phyloP scores from a whole-genome alignment of 1,284 basidiomycete genomes.

The Pseudozyma hubeiensis region DNA sequence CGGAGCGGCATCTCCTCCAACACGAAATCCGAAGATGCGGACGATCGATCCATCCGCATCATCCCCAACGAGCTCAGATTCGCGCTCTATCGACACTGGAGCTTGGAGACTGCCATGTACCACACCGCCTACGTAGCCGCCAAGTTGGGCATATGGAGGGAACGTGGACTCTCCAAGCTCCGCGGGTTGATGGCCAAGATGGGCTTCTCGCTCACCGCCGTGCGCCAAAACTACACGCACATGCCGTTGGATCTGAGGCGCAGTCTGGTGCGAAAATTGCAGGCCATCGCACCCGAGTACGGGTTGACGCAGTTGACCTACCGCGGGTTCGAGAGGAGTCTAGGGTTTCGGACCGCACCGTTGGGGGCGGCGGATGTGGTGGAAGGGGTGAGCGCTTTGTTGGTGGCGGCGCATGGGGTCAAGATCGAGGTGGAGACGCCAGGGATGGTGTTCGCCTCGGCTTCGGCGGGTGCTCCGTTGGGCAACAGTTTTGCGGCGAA shows the following conservation, averaged over 20 bases:
- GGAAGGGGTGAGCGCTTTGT: constrained; percentile 85
- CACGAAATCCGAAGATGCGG: constrained; percentile 50
- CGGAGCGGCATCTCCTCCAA: constrained; percentile 20
- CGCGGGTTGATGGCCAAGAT: constrained; percentile 96
- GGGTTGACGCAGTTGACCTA: constrained; percentile 94
- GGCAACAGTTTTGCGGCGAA: constrained; percentile 31
- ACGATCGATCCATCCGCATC: constrained; percentile 61
- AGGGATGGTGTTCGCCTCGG: constrained; percentile 50
- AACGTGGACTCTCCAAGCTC: constrained; percentile 86
- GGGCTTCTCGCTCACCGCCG: constrained; percentile 94
- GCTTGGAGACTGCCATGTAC: constrained; percentile 95
- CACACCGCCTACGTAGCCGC: constrained; percentile 96
- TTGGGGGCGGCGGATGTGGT: constrained; percentile 93
- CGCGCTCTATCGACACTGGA: constrained; percentile 97
- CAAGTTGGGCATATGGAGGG: constrained; percentile 95
- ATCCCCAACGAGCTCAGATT: constrained; percentile 74
- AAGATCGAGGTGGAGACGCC: constrained; percentile 80
- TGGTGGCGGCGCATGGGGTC: constrained; percentile 91
- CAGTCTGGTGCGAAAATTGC: constrained; percentile 82
- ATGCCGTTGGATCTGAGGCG: constrained; percentile 96
- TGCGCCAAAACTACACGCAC: constrained; percentile 90
- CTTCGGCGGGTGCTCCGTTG: constrained; percentile 8
- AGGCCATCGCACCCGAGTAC: constrained; percentile 92
- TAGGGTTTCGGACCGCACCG: constrained; percentile 86
- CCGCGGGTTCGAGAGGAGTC: constrained; percentile 89